Percentiles rank a stretch among this genome's conserved stretches.
phyloP scores from a whole-genome alignment of 345 rosid genomes.

The Populus davidiana region DNA sequence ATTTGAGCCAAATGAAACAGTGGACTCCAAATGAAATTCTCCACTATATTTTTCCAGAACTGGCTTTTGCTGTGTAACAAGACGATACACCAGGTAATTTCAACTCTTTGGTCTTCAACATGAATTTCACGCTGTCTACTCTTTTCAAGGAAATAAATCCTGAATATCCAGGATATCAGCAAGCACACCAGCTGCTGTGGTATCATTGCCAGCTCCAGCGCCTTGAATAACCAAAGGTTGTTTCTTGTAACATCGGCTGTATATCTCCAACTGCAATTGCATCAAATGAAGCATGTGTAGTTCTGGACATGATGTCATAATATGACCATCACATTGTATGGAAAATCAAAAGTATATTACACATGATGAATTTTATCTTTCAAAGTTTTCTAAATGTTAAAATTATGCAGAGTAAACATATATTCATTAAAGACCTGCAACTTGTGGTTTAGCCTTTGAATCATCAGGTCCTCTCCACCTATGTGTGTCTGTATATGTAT shows the following conservation, averaged over 20 bases:
- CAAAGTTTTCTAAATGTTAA: too few species aligned
- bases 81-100: neutral
- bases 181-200: slow-evolving; percentile 91
- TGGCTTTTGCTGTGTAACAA: neutral
- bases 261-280: slow-evolving; percentile 72
- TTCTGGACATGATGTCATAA: too few species aligned
- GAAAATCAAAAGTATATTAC: too few species aligned
- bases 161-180: slow-evolving; percentile 87
- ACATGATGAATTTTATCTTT: too few species aligned
- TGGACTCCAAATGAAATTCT: neutral
- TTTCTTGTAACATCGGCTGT: slow-evolving; percentile 69
- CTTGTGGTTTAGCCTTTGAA: too few species aligned
- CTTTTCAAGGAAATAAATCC: slow-evolving; percentile 58
- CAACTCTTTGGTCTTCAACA: neutral
- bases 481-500: too few species aligned
- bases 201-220: slow-evolving; percentile 95
- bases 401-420: too few species aligned
- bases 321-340: too few species aligned
- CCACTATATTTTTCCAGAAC: neutral
- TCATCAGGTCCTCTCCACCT: too few species aligned
- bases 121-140: neutral
- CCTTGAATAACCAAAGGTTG: slow-evolving; percentile 94
- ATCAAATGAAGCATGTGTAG: neutral
- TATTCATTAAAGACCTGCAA: too few species aligned
- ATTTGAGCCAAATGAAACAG: neutral